A percentile compares a stretch with the other conserved stretches of the same genome.
phyloP scores from a whole-genome alignment of 148 eudicot genomes.

The Amaranthus hypochondriacus region DNA sequence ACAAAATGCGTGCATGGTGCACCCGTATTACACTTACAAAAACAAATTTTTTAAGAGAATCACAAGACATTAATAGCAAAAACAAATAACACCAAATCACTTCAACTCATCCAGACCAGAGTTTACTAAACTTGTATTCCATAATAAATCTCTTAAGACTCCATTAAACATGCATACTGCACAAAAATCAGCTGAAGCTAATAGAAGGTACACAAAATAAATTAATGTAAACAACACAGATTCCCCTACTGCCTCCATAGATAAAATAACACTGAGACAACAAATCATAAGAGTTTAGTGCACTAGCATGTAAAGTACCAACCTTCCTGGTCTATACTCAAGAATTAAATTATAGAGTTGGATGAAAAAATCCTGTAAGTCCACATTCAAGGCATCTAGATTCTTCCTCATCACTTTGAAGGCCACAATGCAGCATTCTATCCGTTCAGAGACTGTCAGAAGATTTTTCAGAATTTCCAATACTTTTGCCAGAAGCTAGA shows the following conservation, averaged over 20 bases:
- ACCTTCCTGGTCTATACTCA: conserved; percentile 92
- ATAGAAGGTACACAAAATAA: no score
- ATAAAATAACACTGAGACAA: background rate
- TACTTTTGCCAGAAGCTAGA: conserved; percentile 60
- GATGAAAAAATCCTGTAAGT: conserved; percentile 81
- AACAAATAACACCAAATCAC: no score
- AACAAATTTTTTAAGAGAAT: no score
- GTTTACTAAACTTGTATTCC: no score
- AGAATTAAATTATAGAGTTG: conserved; percentile 80
- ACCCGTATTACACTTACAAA: no score
- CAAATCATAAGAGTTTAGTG: background rate
- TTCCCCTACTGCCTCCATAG: background rate
- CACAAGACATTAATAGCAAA: no score
- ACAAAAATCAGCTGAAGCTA: no score
- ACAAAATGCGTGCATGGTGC: no score
- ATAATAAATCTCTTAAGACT: no score
- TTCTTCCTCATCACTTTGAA: conserved; percentile 91
- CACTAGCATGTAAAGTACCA: conserved; percentile 13
- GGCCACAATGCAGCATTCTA: conserved; percentile 92
- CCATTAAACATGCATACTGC: no score
- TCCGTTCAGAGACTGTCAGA: conserved; percentile 74
- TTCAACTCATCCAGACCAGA: no score
- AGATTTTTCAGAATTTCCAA: conserved; percentile 32
- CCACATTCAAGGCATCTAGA: conserved; percentile 92
- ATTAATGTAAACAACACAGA: no score